Evolutionary conservation across 208 protist genomes (phyloP).

Genomic region (Giardia muris): DNA sequence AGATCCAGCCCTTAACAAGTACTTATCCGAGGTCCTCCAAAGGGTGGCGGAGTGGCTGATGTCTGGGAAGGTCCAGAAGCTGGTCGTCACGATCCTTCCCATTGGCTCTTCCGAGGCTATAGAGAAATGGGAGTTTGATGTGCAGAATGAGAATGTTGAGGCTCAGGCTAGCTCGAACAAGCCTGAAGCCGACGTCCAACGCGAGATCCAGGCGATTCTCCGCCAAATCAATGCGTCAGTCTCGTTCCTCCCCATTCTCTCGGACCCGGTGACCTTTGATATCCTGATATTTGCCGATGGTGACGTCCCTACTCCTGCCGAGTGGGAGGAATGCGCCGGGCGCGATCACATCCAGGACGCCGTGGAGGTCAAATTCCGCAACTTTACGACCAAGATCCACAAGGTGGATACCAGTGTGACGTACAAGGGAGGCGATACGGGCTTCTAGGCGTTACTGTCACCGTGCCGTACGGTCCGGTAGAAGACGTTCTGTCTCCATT

Average conservation of each 20-base stretch:
- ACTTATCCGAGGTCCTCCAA: slow-evolving; percentile 73
- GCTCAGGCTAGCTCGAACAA: slow-evolving; percentile 45
- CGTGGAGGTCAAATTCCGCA: background rate
- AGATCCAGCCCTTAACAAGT: slow-evolving; percentile 70
- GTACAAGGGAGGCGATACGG: background rate
- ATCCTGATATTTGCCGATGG: slow-evolving; percentile 39
- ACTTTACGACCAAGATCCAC: background rate
- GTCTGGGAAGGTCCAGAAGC: background rate
- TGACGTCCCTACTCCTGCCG: slow-evolving; percentile 32
- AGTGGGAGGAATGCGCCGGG: background rate
- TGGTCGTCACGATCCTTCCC: background rate
- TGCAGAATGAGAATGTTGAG: background rate
- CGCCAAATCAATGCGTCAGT: slow-evolving; percentile 83
- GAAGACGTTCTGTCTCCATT: background rate
- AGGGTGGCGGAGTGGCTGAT: slow-evolving; percentile 46
- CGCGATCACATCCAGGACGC: background rate
- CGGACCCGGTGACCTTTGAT: slow-evolving; percentile 47
- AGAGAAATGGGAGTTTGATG: slow-evolving; percentile 15
- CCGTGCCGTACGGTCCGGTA: background rate
- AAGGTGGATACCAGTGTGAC: background rate
- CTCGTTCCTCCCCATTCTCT: slow-evolving; percentile 76
- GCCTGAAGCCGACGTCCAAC: slow-evolving; percentile 57
- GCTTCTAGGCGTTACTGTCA: background rate
- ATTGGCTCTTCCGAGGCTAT: background rate
- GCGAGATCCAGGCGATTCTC: slow-evolving; percentile 63